Conservation (phyloP, 768 basidiomycete genomes). For the Russula brevipes region DNA sequence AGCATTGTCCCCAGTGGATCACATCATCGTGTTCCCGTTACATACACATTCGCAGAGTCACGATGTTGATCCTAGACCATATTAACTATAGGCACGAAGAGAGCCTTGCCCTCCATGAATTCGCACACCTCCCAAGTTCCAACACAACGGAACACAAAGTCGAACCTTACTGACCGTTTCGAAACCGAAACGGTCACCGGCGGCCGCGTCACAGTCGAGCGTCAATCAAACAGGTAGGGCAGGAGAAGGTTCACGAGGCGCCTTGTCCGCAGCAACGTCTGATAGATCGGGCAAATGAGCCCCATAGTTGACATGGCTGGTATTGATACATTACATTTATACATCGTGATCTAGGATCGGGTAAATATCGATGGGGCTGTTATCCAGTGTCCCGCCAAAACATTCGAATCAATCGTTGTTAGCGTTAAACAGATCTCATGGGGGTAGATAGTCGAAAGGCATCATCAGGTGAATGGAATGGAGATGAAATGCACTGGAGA, state of each 20-base stretch:
- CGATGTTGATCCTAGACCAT: neutral
- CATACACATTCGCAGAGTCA: neutral
- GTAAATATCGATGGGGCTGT: constrained; percentile 13
- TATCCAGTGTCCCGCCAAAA: constrained; percentile 14
- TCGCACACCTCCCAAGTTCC: too few species aligned
- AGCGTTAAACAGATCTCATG: constrained; percentile 12
- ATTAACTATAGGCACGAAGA: neutral
- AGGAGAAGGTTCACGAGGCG: neutral
- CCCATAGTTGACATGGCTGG: neutral
- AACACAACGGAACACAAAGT: too few species aligned
- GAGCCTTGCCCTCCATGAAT: neutral
- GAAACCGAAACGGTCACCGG: neutral
- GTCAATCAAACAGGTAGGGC: neutral
- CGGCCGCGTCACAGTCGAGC: neutral
- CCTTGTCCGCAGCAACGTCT: neutral
- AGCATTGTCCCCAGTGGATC: neutral
- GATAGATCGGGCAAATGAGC: neutral
- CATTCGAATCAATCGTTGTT: constrained; percentile 2
- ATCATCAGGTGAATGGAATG: neutral
- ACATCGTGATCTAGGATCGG: constrained; percentile 9
- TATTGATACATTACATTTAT: constrained; percentile 21
- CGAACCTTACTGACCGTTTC: neutral
- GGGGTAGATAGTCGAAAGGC: neutral
- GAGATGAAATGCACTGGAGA: neutral
- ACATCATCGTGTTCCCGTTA: neutral